Evolutionary conservation across 495 filamentous ascomycete genomes (phyloP).

Genomic region (Penicillium pulvis): DNA sequence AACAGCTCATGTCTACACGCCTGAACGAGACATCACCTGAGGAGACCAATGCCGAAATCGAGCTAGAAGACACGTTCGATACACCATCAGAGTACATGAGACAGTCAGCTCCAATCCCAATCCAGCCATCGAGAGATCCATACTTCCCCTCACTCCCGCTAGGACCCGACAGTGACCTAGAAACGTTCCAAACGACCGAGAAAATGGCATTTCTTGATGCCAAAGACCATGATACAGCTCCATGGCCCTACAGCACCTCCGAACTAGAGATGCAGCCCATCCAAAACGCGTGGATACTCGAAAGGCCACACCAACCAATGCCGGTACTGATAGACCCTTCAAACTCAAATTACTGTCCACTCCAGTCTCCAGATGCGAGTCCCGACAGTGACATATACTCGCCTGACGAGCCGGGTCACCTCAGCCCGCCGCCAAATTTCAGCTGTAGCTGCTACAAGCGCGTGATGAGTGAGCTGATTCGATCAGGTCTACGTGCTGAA

Average conservation of each 20-base stretch:
- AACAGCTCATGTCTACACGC: slow-evolving; percentile 30
- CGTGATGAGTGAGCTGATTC: slow-evolving; percentile 14
- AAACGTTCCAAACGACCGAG: background rate
- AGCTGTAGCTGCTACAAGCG: slow-evolving; percentile 19
- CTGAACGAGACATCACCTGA: slow-evolving; percentile 12
- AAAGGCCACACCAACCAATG: background rate
- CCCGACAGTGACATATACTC: slow-evolving; percentile 11
- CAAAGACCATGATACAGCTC: background rate
- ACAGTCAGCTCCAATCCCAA: background rate
- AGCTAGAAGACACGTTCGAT: slow-evolving; percentile 19
- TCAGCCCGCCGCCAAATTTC: background rate
- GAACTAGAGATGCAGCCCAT: background rate
- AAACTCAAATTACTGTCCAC: background rate
- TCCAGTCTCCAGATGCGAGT: slow-evolving; percentile 13
- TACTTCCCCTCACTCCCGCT: background rate
- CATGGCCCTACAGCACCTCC: slow-evolving; percentile 4
- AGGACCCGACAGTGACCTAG: background rate
- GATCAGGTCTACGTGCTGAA: slow-evolving; percentile 4
- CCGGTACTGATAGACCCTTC: background rate
- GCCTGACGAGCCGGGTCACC: background rate
- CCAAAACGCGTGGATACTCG: slow-evolving; percentile 7
- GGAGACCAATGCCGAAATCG: slow-evolving; percentile 10
- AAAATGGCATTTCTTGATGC: background rate
- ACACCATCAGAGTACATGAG: slow-evolving; percentile 7
- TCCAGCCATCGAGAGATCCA: background rate